phyloP scores from a whole-genome alignment of 768 basidiomycete species.

The Mycena venus region DNA sequence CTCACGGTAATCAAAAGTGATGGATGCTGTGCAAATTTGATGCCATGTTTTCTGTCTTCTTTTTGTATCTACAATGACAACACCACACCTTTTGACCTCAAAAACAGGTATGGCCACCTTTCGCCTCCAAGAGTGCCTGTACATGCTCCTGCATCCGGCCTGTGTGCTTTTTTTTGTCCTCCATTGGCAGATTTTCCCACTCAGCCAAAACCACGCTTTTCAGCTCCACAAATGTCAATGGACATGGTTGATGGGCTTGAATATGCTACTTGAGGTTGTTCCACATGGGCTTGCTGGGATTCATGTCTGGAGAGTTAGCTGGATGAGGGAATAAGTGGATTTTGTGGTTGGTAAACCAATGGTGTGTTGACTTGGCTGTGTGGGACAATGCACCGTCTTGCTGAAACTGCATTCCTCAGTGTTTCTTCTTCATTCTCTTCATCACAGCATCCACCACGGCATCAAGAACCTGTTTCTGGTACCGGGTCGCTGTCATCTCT shows the following conservation, averaged over 20 bases:
- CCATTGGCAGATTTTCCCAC: constrained; percentile 11
- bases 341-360: constrained; percentile 21
- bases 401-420: neutral
- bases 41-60: too few relatives aligned
- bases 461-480: neutral
- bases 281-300: constrained; percentile 38
- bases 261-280: constrained; percentile 13
- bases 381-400: neutral
- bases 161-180: constrained; percentile 17
- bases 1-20: neutral
- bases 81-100: neutral
- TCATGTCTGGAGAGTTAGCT: constrained; percentile 35
- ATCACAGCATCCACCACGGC: neutral
- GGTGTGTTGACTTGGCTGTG: neutral
- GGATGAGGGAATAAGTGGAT: constrained; percentile 31
- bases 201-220: neutral
- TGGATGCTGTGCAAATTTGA: too few relatives aligned
- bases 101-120: constrained; percentile 18
- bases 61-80: too few relatives aligned
- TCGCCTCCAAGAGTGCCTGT: constrained; percentile 12
- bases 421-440: neutral
- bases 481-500: neutral
- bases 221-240: neutral
- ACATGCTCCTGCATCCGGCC: constrained; percentile 12
- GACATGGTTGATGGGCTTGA: neutral